Base-by-base conservation (phyloP, 1,284 basidiomycete genomes). In the Lignosus rhinocerotis region DNA sequence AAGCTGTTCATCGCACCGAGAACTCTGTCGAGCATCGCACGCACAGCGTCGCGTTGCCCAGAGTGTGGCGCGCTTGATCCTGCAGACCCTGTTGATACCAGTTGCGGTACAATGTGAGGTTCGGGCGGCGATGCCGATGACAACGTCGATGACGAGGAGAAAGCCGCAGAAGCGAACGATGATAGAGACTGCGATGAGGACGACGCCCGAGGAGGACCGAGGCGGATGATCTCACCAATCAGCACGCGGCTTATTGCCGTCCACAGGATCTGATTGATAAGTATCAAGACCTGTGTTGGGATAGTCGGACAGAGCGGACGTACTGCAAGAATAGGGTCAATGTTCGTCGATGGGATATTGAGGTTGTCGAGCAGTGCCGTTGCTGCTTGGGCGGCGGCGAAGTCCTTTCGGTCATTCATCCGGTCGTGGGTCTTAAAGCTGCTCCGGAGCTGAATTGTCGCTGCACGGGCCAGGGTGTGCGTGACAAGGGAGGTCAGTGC, bases 321-420 rank as follows among this genome's bases (percentile, higher is more conserved):
- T 57, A 70, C 70, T 43, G 69, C 67, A 41, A 71, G 62, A 50
- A 70, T 70, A 6, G 70, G 70, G 53, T 71, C 68, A 17, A 68
- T 46, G 39, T 53, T 63, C n/a, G 60, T 34, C 8, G 57, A 52
- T 1, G 51, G 36, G 12, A 65, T 12, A 38, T 59, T 62, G 51
- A 64, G n/a, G 33, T 45, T 48, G 25, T 68, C 64, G 10, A 71
- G 51, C 1, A 57, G 38, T 6, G 61, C 52, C 0, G 63, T 56
- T 9, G 65, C 63, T 10, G 64, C 56, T 44, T 63, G 61, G 9
- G 70, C 68, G 4, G 66, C 63, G 16, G 55, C 34, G 19, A 70
- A 36, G 36, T 68, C 68, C 46, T 66, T 65, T 33, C 65, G 59
- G 39, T 63, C 51, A 57, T 63, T 57, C 59, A 58, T 45, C 59